A percentile compares a stretch with the other conserved stretches of the same genome.
phyloP scores from a whole-genome alignment of 371 early-diverging fungal genomes.

The Mortierella sp. region DNA sequence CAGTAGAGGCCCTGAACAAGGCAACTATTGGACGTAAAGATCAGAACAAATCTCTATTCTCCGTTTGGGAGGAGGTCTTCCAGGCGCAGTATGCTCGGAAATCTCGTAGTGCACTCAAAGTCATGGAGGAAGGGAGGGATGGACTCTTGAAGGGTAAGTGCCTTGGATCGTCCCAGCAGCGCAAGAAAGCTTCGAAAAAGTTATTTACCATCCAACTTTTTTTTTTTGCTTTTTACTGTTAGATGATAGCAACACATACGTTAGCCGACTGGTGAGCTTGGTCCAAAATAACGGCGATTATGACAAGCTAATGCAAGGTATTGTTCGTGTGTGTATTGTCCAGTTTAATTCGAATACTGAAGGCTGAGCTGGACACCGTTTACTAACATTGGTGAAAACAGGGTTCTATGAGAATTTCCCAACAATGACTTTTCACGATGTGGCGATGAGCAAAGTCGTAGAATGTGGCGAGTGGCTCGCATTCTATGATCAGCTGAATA shows the following conservation, averaged over 20 bases:
- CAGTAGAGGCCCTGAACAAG: conserved; percentile 64
- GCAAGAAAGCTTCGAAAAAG: background rate
- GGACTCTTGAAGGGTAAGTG: conserved; percentile 52
- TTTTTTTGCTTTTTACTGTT: background rate
- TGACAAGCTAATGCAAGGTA: conserved; percentile 87
- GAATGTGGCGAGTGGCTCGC: conserved; percentile 80
- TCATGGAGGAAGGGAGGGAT: conserved; percentile 46
- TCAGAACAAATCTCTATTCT: conserved; percentile 77
- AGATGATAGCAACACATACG: conserved; percentile 54
- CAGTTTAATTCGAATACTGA: background rate
- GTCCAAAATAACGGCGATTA: conserved; percentile 80
- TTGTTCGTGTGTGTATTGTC: background rate
- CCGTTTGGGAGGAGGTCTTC: conserved; percentile 86
- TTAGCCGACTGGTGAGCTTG: conserved; percentile 60
- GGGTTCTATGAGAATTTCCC: conserved; percentile 95
- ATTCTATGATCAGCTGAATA: conserved; percentile 83
- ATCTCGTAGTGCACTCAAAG: conserved; percentile 39
- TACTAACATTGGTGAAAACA: conserved; percentile 16
- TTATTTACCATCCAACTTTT: too few relatives aligned
- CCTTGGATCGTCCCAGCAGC: background rate
- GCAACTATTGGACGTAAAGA: conserved; percentile 84
- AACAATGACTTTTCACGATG: conserved; percentile 79
- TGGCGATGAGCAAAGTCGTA: conserved; percentile 71
- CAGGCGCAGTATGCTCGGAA: conserved; percentile 52
- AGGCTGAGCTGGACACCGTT: too few relatives aligned